Evolutionary conservation across 768 basidiomycete genomes (phyloP).

Genomic region (Kwoniella dejecticola): DNA sequence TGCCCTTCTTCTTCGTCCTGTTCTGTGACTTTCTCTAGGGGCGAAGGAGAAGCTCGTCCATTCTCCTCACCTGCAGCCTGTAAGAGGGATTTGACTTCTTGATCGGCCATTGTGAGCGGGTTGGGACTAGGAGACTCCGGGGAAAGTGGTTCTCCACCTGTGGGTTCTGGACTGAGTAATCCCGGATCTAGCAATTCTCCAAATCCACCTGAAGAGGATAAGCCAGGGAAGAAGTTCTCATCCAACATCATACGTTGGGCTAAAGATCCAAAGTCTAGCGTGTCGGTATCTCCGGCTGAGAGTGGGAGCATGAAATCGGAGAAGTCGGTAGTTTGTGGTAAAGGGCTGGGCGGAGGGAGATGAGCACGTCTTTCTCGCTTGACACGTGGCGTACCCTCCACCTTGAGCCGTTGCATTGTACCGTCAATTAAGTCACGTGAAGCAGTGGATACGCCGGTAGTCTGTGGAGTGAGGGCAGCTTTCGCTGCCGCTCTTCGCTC

Average conservation of each 20-base stretch:
- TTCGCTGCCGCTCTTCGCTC: constrained; percentile 68
- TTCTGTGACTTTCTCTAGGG: constrained; percentile 10
- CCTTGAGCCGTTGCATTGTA: constrained; percentile 47
- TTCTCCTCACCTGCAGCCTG: not conserved
- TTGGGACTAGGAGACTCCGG: constrained; percentile 29
- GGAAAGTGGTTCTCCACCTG: constrained; percentile 1
- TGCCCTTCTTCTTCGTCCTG: constrained; percentile 11
- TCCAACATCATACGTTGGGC: constrained; percentile 40
- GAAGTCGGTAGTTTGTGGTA: constrained; percentile 37
- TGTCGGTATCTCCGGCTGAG: constrained; percentile 17
- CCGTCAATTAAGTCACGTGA: constrained; percentile 48
- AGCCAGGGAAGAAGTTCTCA: constrained; percentile 25
- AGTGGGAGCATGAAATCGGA: constrained; percentile 42
- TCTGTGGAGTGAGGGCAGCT: constrained; percentile 51
- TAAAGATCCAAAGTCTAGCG: constrained; percentile 42
- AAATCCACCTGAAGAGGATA: not conserved
- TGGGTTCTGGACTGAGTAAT: constrained; percentile 16
- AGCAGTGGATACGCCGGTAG: constrained; percentile 41
- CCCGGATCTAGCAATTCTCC: not conserved
- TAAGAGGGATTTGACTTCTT: constrained; percentile 4
- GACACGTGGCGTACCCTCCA: constrained; percentile 53
- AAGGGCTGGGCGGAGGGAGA: constrained; percentile 42
- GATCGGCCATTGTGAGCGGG: constrained; percentile 8
- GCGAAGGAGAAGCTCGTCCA: not conserved
- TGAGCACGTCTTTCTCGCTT: constrained; percentile 47